Percentiles rank a stretch among this genome's conserved stretches.
Evolutionary conservation across 305 asterid species (phyloP).

Genomic region (Withania somnifera): DNA sequence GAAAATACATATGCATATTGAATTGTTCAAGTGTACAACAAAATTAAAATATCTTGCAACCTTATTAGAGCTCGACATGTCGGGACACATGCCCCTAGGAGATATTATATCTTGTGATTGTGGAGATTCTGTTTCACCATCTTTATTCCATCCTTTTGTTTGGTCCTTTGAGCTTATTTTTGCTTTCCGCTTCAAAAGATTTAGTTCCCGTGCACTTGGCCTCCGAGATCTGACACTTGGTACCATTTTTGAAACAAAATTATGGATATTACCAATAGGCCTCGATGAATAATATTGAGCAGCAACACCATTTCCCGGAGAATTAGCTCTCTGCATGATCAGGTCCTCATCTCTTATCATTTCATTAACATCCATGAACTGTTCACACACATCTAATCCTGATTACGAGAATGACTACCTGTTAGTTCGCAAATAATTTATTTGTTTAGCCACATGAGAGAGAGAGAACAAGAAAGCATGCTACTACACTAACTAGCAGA

Average conservation of each 20-base stretch:
- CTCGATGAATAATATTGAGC: slow-evolving; percentile 58
- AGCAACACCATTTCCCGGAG: slow-evolving; percentile 53
- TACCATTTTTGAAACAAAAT: slow-evolving; percentile 67
- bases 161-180: slow-evolving; percentile 81
- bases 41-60: slow-evolving; percentile 20
- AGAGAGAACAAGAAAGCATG: background rate
- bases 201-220: slow-evolving; percentile 97
- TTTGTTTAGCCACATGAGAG: background rate
- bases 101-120: slow-evolving; percentile 62
- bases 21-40: background rate
- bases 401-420: slow-evolving; percentile 17
- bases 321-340: slow-evolving; percentile 46
- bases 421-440: slow-evolving; percentile 11
- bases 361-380: slow-evolving; percentile 94
- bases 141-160: slow-evolving; percentile 73
- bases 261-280: slow-evolving; percentile 55
- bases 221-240: slow-evolving; percentile 81
- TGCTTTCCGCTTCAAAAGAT: slow-evolving; percentile 91
- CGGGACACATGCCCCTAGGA: slow-evolving; percentile 44
- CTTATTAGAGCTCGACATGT: slow-evolving; percentile 63
- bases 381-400: slow-evolving; percentile 94
- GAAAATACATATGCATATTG: slow-evolving; percentile 1
- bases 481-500: background rate
- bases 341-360: slow-evolving; percentile 96
- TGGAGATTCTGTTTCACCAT: slow-evolving; percentile 58